phyloP scores from a whole-genome alignment of 495 filamentous ascomycete genomes.

The Glonium stellatum region DNA sequence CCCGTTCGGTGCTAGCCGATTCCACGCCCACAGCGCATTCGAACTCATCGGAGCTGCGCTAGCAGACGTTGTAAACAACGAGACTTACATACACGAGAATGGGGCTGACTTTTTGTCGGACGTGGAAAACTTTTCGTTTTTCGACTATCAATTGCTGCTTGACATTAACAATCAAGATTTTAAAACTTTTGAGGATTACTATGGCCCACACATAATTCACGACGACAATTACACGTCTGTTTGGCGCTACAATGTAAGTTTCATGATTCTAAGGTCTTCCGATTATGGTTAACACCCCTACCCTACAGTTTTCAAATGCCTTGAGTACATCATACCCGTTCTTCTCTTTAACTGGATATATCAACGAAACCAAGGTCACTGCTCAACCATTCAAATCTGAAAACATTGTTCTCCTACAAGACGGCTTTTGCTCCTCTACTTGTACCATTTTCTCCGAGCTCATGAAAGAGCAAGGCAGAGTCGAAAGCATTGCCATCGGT shows the following conservation, averaged over 20 bases:
- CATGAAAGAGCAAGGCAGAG: conserved; percentile 22
- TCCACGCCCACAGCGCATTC: conserved; percentile 21
- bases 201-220: conserved; percentile 22
- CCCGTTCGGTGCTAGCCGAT: conserved; percentile 21
- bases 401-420: conserved; percentile 28
- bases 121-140: background rate
- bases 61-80: conserved; percentile 1
- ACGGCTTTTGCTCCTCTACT: conserved; percentile 25
- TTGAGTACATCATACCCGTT: background rate
- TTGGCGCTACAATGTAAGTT: conserved; percentile 21
- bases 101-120: background rate
- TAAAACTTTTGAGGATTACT: conserved; percentile 19
- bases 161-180: conserved; percentile 11
- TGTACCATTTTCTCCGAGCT: conserved; percentile 28
- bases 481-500: conserved; percentile 25
- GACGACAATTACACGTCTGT: conserved; percentile 23
- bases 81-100: background rate
- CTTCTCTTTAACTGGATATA: conserved; percentile 18
- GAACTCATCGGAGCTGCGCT: conserved; percentile 9
- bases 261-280: background rate
- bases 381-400: conserved; percentile 24
- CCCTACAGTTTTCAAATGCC: conserved; percentile 7
- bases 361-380: background rate
- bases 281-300: background rate
- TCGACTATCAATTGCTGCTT: conserved; percentile 5